Conservation (phyloP, 2,329 filamentous ascomycete species). For the Cordyceps cicadae region DNA sequence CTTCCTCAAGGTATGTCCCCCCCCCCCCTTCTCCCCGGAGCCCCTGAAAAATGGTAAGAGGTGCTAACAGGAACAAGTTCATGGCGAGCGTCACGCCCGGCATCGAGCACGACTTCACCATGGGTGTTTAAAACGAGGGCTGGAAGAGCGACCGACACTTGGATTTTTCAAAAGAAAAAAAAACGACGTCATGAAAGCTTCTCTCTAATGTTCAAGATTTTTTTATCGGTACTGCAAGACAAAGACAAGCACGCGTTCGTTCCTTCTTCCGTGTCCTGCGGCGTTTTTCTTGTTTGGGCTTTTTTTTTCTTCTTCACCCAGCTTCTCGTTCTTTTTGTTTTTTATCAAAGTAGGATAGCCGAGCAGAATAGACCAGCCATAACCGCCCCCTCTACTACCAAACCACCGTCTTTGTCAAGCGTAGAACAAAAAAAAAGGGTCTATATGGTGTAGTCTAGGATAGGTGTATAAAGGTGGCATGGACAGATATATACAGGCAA, state of each 20-base stretch:
- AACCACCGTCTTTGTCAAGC: background rate
- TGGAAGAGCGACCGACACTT: background rate
- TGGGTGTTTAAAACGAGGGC: conserved; percentile 60
- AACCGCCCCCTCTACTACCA: background rate
- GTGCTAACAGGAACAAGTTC: conserved; percentile 43
- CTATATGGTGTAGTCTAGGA: background rate
- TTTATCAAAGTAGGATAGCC: background rate
- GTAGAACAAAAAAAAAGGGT: background rate
- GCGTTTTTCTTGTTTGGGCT: background rate
- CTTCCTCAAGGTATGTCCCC: conserved; percentile 63
- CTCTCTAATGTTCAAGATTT: background rate
- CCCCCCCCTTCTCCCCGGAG: no score
- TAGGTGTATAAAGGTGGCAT: background rate
- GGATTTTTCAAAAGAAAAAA: background rate
- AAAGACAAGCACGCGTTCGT: background rate
- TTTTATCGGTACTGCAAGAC: background rate
- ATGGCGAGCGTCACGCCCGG: conserved; percentile 88
- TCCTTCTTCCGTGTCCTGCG: background rate
- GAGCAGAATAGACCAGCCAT: background rate
- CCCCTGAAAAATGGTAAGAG: no score
- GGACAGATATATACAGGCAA: background rate
- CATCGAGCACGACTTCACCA: conserved; percentile 96
- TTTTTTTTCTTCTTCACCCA: background rate
- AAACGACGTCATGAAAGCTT: background rate
- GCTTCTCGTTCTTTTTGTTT: background rate